phyloP scores from a whole-genome alignment of 1,284 basidiomycete genomes.

The Leucoagaricus sp. region DNA sequence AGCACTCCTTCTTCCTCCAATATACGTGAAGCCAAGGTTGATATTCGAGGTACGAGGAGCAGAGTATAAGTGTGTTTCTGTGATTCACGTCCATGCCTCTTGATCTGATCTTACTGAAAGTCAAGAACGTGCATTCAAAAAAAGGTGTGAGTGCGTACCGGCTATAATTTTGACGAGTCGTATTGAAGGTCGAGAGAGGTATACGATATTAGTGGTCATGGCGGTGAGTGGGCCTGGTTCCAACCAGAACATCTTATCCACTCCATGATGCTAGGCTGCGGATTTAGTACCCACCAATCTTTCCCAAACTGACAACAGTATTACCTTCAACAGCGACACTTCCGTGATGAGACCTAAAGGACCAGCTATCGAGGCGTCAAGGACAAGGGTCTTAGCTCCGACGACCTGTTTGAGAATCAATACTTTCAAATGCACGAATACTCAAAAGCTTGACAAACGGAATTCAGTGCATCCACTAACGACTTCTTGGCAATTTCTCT shows the following conservation, averaged over 20 bases:
- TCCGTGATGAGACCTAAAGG: constrained; percentile 94
- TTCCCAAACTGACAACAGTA: constrained; percentile 15
- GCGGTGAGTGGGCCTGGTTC: constrained; percentile 85
- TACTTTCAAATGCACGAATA: background rate
- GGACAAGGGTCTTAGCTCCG: constrained; percentile 93
- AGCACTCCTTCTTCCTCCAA: constrained; percentile 92
- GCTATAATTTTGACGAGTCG: constrained; percentile 89
- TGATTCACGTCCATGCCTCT: constrained; percentile 65
- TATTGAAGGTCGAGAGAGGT: constrained; percentile 89
- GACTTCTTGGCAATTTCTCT: constrained; percentile 78
- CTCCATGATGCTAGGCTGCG: constrained; percentile 83
- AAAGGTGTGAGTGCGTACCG: constrained; percentile 49
- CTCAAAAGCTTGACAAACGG: constrained; percentile 47
- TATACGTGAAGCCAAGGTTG: constrained; percentile 81
- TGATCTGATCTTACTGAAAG: constrained; percentile 77
- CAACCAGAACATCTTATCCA: constrained; percentile 99
- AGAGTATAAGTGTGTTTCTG: constrained; percentile 86
- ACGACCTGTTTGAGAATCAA: constrained; percentile 61
- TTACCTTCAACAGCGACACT: constrained; percentile 89
- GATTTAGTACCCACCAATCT: constrained; percentile 1
- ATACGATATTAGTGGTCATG: constrained; percentile 88
- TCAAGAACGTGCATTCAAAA: constrained; percentile 23
- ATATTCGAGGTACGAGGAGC: constrained; percentile 86
- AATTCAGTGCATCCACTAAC: constrained; percentile 81
- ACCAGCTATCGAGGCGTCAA: constrained; percentile 87